Evolutionary conservation across 208 protist genomes (phyloP), one percentile per base, ranked within the genome.

Genomic region (Porcisia deanei): DNA sequence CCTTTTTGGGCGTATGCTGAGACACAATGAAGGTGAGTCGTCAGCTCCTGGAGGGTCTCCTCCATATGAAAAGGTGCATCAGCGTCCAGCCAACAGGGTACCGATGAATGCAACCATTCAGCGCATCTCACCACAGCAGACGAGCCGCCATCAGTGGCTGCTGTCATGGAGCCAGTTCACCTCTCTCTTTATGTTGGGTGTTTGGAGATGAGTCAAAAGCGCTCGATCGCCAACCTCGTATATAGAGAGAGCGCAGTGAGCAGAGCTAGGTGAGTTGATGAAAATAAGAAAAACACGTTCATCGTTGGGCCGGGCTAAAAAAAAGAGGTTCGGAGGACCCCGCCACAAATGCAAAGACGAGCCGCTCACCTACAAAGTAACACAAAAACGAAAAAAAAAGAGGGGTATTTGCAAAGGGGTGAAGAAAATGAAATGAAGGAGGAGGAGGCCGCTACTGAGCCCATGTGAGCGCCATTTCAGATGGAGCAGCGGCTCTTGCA

Each of bases 71-170:
- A 25, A 7, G 73, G 18, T 7, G 12, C 3, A 22, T 37, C 57
- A 41, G 47, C 7, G 12, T 76, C 71, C 9, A 67, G 53, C 77
- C 77, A 81, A 39, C 41, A 41, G 22, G 49, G 43, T 22, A 73
- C 34, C 14, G 6, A 16, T 20, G 45, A 14, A 18, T 73, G 65
- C 63, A 81, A 16, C 71, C 71, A 76, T 2, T 64, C 77, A 0
- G 65, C 71, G 8, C 49, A 81, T 41, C 4, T 73, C 2, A 60
- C 34, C 3, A 81, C 37, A 18, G 16, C 37, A 2, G 68, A 54
- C 30, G 16, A 7, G 7, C 18, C 12, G 49, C 47, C 43, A 41
- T 43, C 66, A 9, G 63, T 49, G 9, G 0, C 41, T 49, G 25
- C 66, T 16, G 70, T 37, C 47, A 72, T 64, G 22, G 20, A 54